Base-by-base conservation (phyloP, 2,329 filamentous ascomycete species). In the Xylariaceae sp. region DNA sequence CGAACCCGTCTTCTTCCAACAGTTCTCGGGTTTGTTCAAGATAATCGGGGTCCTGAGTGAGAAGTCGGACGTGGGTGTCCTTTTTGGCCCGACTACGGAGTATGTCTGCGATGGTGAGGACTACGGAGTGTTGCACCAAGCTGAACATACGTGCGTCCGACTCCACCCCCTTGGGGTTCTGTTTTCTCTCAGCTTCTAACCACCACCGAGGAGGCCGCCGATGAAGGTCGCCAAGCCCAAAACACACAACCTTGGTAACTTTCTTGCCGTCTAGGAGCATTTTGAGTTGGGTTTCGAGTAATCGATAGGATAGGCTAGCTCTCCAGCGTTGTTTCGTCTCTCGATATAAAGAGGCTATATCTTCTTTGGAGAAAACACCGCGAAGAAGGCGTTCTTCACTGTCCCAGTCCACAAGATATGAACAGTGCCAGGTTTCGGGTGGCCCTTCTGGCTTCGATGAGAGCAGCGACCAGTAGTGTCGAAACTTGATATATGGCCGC, bases 1-100 rank as follows among this genome's bases (percentile, higher is more conserved):
- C 27, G 4, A 32, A 32, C 7, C 4, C 27, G 16, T 32, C 27
- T 32, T 32, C 27, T 32, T 32, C 12, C 16, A 32, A 3, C 16
- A 32, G 5, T 3, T 32, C 12, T 14, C 7, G 27, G 12, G 4
- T 32, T 32, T 32, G 7, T 16, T 32, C 4, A 32, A 32, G 4
- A 16, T 32, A 4, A 14, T 8, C 16, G 12, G 7, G 58, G 43
- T 59, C 59, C 48, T 62, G 59, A 33, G 55, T 50, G n/a, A 61
- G 52, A 16, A 60, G 22, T 22, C 49, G 42, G 22, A 58, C 36
- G 12, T 23, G 27, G 3, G 8, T 34, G 17, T 49, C 33, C 17
- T 37, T 42, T 29, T 14, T 14, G 8, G 25, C 14, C 8, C 8
- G 8, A 29, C 14, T 29, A 14, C 25, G 25, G 14, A 14, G 8